Percentiles rank a stretch among this genome's conserved stretches.
Evolutionary conservation across 2,329 filamentous ascomycete species (phyloP).

Genomic region (Neocatenulostroma microsporum): DNA sequence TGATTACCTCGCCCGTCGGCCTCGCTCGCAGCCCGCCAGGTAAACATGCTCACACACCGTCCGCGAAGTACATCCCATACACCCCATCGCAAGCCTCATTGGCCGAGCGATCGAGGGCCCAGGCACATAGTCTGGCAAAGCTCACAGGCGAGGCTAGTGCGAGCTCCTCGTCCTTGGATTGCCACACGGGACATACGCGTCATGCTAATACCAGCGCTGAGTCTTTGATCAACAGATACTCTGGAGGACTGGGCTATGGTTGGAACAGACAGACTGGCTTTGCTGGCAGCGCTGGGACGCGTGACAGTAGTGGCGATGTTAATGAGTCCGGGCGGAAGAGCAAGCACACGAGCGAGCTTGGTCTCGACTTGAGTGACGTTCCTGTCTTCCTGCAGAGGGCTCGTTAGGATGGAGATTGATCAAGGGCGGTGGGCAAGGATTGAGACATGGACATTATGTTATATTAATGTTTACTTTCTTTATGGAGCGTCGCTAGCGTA

Average conservation of each 20-base stretch:
- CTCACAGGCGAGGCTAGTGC: slow-evolving; percentile 7
- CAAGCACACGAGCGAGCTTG: slow-evolving; percentile 27
- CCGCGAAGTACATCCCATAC: slow-evolving; percentile 18
- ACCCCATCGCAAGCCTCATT: slow-evolving; percentile 17
- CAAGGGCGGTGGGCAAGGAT: background rate
- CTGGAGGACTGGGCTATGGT: slow-evolving; percentile 31
- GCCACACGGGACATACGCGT: slow-evolving; percentile 1
- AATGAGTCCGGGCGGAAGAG: slow-evolving; percentile 28
- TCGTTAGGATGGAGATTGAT: background rate
- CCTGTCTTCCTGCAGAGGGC: slow-evolving; percentile 30
- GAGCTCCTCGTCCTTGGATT: slow-evolving; percentile 1
- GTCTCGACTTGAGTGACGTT: slow-evolving; percentile 34
- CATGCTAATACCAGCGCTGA: slow-evolving; percentile 8
- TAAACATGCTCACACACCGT: slow-evolving; percentile 11
- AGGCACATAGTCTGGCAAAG: slow-evolving; percentile 14
- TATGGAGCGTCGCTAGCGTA: too few relatives aligned
- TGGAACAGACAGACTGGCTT: slow-evolving; percentile 30
- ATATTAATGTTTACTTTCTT: too few relatives aligned
- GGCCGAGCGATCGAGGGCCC: slow-evolving; percentile 21
- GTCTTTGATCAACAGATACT: slow-evolving; percentile 25
- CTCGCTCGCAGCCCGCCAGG: slow-evolving; percentile 6
- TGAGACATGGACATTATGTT: background rate
- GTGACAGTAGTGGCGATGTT: slow-evolving; percentile 16
- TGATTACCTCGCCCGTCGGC: slow-evolving; percentile 9
- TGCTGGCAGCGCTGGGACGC: slow-evolving; percentile 31